Conservation (phyloP, 495 filamentous ascomycete genomes). For the Aspergillus homomorphus region DNA sequence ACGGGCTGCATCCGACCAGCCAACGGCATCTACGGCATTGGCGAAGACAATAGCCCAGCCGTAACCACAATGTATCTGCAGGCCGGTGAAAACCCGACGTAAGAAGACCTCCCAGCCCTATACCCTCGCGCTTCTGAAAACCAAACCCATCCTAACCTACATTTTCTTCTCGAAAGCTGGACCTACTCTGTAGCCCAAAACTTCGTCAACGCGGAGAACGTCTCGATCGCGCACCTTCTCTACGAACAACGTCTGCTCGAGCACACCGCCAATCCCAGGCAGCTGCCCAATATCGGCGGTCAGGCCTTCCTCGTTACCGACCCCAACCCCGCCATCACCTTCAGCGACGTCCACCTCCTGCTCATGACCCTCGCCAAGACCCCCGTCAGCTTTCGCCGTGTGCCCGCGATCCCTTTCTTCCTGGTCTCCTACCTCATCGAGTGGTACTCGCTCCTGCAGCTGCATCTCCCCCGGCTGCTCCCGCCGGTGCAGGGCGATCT, state of each 20-base stretch:
- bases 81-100: conserved; percentile 35
- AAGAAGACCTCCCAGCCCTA: conserved; percentile 15
- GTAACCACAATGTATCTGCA: conserved; percentile 41
- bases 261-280: conserved; percentile 38
- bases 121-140: not conserved
- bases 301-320: conserved; percentile 42
- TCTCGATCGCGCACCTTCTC: conserved; percentile 56
- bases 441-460: conserved; percentile 45
- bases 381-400: conserved; percentile 28
- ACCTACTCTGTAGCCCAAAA: conserved; percentile 47
- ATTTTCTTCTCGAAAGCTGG: too few species aligned
- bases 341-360: conserved; percentile 35
- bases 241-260: conserved; percentile 54
- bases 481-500: conserved; percentile 35
- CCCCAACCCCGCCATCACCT: conserved; percentile 35
- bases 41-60: conserved; percentile 44
- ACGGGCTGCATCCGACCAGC: conserved; percentile 57
- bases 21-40: conserved; percentile 59
- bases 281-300: conserved; percentile 37
- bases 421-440: conserved; percentile 49
- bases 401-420: conserved; percentile 33
- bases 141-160: conserved; percentile 19
- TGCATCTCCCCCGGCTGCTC: conserved; percentile 43
- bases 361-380: conserved; percentile 31
- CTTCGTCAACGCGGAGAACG: conserved; percentile 57